Base-by-base conservation (phyloP, 371 early-diverging fungal genomes). In the Basidiobolus meristosporus region DNA sequence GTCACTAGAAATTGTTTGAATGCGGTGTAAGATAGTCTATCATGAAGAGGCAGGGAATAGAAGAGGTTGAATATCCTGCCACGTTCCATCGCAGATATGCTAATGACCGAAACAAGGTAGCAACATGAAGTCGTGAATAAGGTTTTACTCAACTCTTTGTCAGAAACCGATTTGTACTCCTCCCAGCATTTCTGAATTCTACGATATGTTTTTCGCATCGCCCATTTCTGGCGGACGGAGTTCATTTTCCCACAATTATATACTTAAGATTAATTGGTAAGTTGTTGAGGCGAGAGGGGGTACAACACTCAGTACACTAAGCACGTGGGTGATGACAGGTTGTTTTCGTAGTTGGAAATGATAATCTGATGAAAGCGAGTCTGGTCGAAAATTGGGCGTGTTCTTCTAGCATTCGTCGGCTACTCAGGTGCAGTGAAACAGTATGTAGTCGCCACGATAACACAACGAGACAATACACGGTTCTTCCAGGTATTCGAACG, bases 221-320 rank as follows among this genome's bases (percentile, higher is more conserved):
- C 54, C 57, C 57, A 57, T 57, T 52, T 57, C 43, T 57, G 57
- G 43, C 57, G 57, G 45, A 53, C 50, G 41, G 55, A 54, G 50
- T 53, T 51, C 57, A 57, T 51, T 77, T 26, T 26, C 9, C 5
- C 9, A 9, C 3, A 26, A 5, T 26, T 26, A 3, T 26, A 87
- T 85, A 26, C 26, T 26, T 5, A 26, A 5, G 26, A 5, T 26
- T 26, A 9, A 9, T 9, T 26, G 26, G 26, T 26, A 26, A 26
- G 9, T 5, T 26, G 9, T 26, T 5, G 9, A 26, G 26, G 26
- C 26, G 26, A 26, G 9, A 26, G 9, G 26, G 5, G 26, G 9
- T 26, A 3, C 26, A 26, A 26, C 26, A 26, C 26, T 26, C 9
- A 9, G 26, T 3, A 3, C 26, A 5, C 9, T 26, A 9, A 26